Conservation (phyloP, 2,329 filamentous ascomycete species). For the Diaporthe amygdali region DNA sequence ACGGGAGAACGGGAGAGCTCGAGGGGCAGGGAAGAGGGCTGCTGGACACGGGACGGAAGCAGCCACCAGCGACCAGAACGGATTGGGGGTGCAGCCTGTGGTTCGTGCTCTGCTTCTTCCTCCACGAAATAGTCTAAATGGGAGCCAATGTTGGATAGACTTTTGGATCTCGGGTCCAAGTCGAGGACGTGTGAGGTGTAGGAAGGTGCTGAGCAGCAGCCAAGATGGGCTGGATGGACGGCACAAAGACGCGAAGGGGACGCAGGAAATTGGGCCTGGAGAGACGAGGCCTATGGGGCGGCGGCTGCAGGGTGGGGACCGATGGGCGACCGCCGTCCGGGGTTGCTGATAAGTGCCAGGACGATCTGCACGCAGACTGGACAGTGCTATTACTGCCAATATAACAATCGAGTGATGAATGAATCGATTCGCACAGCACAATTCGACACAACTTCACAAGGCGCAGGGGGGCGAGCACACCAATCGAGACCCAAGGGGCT, state of each 20-base stretch:
- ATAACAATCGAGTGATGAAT: constrained; percentile 5
- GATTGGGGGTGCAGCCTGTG: not conserved
- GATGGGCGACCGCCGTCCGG: not conserved
- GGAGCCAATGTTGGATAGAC: constrained; percentile 4
- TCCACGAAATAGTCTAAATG: constrained; percentile 4
- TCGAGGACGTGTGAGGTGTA: not conserved
- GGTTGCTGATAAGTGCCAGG: not conserved
- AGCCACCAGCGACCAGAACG: not conserved
- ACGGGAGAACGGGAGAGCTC: not conserved
- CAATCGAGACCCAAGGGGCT: not conserved
- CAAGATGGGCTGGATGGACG: not conserved
- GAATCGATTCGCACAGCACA: not conserved
- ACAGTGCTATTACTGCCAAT: constrained; percentile 11
- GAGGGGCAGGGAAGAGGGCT: not conserved
- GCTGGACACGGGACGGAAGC: constrained; percentile 17
- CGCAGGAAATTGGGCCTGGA: constrained; percentile 14
- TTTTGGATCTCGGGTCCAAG: not conserved
- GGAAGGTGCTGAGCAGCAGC: constrained; percentile 1
- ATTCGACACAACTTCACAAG: not conserved
- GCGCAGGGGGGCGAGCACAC: not conserved
- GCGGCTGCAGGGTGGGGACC: not conserved
- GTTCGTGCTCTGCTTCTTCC: constrained; percentile 5
- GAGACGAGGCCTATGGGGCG: constrained; percentile 17
- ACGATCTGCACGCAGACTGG: constrained; percentile 9
- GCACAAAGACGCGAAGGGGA: not conserved